Conservation (phyloP, 1,139 yeast species). For the Debaryomyces robertsiae region DNA sequence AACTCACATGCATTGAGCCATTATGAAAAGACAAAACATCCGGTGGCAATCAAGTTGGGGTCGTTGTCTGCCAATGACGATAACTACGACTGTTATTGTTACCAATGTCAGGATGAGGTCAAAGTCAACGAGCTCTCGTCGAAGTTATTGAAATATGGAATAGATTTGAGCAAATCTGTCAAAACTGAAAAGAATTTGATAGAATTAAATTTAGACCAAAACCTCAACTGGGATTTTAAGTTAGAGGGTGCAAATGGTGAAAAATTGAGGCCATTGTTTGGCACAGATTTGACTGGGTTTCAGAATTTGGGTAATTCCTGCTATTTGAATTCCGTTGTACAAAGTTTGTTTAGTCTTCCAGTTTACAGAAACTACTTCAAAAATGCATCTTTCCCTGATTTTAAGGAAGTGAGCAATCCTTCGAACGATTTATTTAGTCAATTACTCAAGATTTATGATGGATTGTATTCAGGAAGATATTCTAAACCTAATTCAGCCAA, state of each 20-base stretch:
- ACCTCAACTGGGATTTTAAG: slow-evolving; percentile 88
- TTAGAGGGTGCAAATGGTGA: slow-evolving; percentile 76
- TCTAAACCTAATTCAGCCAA: slow-evolving; percentile 52
- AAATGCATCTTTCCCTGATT: slow-evolving; percentile 25
- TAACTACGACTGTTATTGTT: slow-evolving; percentile 80
- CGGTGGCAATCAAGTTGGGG: slow-evolving; percentile 88
- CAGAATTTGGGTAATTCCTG: slow-evolving; percentile 93
- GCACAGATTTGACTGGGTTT: slow-evolving; percentile 75
- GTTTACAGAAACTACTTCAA: slow-evolving; percentile 43
- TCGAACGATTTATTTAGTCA: slow-evolving; percentile 68
- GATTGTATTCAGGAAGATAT: slow-evolving; percentile 73
- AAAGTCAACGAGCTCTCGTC: slow-evolving; percentile 62
- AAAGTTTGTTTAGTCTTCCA: slow-evolving; percentile 51
- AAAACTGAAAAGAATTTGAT: slow-evolving; percentile 85
- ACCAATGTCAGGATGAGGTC: slow-evolving; percentile 85
- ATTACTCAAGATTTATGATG: slow-evolving; percentile 76
- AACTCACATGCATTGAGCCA: slow-evolving; percentile 88
- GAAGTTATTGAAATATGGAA: slow-evolving; percentile 63
- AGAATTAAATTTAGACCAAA: slow-evolving; percentile 90
- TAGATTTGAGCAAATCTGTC: slow-evolving; percentile 56
- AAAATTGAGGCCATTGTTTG: slow-evolving; percentile 63
- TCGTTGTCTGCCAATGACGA: slow-evolving; percentile 70
- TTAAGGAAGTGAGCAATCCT: slow-evolving; percentile 50
- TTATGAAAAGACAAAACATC: slow-evolving; percentile 57
- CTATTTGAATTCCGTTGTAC: slow-evolving; percentile 81